Base-by-base conservation (phyloP, 2,329 filamentous ascomycete species). In the Didymella glomerata region DNA sequence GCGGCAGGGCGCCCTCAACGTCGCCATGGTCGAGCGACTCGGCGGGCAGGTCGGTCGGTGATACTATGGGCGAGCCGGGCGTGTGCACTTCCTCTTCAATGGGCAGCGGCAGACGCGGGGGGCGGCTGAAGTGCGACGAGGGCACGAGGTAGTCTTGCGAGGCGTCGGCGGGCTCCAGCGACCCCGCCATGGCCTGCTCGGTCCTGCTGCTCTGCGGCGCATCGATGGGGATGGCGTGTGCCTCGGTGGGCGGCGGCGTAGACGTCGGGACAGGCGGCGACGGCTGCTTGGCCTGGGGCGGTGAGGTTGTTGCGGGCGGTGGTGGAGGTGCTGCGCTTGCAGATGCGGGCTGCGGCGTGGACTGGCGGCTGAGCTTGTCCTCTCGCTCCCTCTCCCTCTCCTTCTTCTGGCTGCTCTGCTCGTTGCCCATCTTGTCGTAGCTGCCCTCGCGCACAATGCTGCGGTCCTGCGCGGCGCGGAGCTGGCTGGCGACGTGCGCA, bases 11-110 rank as follows among this genome's bases (percentile, higher is more conserved):
- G 38, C 81, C 82, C 62, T 84, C 81, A 45, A 82, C 70, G 28
- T 81, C 81, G 62, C 65, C 67, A 38, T 76, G 70, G 53, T 80
- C 77, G 18, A 81, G 68, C 14, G 77, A 73, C 84, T 85, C 61
- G 77, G 77, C 61, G 3, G 28, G 20, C 81, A 83, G 57, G 74
- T 92, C 89, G 27, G 88, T 83, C 1, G 92, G 86, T 7, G 90
- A 87, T 62, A 94, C 86, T 64, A 97, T 94, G 53, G 94, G 94
- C 44, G 93, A 97, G 25, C 93, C 93, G 1, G 94, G 94, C 1
- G 90, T 92, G 68, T 95, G 89, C 14, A 91, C 85, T 75, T 96
- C 93, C 81, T 97, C 92, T 70, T 96, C 93, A 69, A 98, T 97
- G 54, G 94, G 93, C 59, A 98, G 86, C 58, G 94, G 94, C 70